These are phyloP conservation scores for Colletotrichum endophyticum DNA, from an alignment of 2,329 filamentous ascomycete genomes.

Conservation along the genomic window DNA sequence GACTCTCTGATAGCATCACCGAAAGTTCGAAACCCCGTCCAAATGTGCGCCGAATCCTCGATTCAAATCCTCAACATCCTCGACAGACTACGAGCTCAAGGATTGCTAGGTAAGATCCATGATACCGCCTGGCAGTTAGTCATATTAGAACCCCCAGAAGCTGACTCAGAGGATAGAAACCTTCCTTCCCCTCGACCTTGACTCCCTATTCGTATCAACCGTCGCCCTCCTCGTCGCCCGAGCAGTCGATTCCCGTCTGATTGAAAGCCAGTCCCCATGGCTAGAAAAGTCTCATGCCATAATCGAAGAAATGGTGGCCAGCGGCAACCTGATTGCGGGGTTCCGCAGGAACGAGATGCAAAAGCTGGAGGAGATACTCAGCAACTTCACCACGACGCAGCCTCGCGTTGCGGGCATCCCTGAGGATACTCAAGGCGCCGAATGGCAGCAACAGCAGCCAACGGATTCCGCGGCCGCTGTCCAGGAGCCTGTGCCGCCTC, in stretches of 20 bases:
- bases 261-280: conserved; percentile 40
- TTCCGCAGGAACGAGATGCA: conserved; percentile 49
- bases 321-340: conserved; percentile 50
- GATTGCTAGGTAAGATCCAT: conserved; percentile 45
- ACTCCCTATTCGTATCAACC: conserved; percentile 47
- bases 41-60: conserved; percentile 38
- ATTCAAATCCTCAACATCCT: conserved; percentile 42
- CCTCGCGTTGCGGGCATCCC: neutral
- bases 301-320: conserved; percentile 49
- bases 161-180: conserved; percentile 33
- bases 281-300: conserved; percentile 46
- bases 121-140: neutral
- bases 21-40: conserved; percentile 35
- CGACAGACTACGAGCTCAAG: conserved; percentile 46
- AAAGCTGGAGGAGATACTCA: conserved; percentile 45
- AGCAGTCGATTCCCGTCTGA: conserved; percentile 35
- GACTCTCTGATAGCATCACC: conserved; percentile 40
- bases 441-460: neutral
- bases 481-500: neutral
- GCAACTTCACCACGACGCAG: neutral
- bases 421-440: neutral
- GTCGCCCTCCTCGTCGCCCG: conserved; percentile 44
- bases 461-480: neutral
- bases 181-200: conserved; percentile 50
- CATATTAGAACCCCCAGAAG: neutral